Evolutionary conservation across 208 protist genomes (phyloP), one percentile per base, ranked within the genome.

Genomic region (Phytomonas sp.): DNA sequence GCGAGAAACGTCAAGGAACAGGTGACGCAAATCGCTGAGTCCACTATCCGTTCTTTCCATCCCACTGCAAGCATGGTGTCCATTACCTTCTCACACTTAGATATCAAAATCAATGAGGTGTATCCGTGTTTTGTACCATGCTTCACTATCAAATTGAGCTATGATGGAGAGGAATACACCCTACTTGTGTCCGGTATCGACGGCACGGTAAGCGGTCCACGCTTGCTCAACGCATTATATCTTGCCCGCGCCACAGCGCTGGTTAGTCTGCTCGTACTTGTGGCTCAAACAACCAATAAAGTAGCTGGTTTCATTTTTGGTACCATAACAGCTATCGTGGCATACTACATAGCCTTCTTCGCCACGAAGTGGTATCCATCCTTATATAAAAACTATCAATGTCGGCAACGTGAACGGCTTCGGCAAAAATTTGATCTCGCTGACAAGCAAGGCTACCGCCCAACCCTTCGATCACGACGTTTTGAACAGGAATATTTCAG

Each of bases 331-430:
- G 67, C 73, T 0, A 59, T 92, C 13, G 77, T 73, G 0, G 67
- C 77, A n/a, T 96, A 96, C 71, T 88, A 93, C 66, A 31, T 70
- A 5, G 83, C 79, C 40, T 96, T 91, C 68, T 93, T 90, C 66
- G 53, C 67, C 13, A 78, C 83, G 7, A 87, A 83, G 69, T 76
- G 71, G 31, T 85, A 82, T 66, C 89, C 89, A 4, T 74, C 62
- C 33, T 77, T 67, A 32, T 75, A 80, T 5, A 84, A 88, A 63
- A 83, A 96, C 72, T 79, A 73, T 33, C 71, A 77, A 28, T 84
- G 84, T 3, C 20, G 36, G 28, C 70, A 80, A 61, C 80, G 83
- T 9, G 70, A 84, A 46, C 61, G 67, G 71, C 68, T 94, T 34
- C 83, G 77, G 8, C 60, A 36, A 13, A 37, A 78, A 56, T 71